Conservation (phyloP, 2,329 filamentous ascomycete genomes). For the Mycogone perniciosa region DNA sequence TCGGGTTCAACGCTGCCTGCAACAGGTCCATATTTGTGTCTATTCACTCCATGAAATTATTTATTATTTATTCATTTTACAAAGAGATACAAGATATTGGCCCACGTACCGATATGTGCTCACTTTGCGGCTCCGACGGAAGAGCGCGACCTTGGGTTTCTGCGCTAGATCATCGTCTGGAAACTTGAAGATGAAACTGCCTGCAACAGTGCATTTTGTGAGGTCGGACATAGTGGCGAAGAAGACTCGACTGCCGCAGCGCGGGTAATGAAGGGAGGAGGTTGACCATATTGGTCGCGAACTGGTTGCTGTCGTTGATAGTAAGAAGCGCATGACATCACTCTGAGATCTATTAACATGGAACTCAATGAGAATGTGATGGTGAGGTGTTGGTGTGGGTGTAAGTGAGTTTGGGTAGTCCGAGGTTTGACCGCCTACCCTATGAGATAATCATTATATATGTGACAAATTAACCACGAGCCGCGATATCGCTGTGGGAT, state of each 20-base stretch:
- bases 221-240: slow-evolving; percentile 18
- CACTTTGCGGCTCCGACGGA: slow-evolving; percentile 53
- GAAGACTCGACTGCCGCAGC: neutral
- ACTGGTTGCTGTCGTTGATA: neutral
- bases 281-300: neutral
- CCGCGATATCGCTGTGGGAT: too few species aligned
- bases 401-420: too few species aligned
- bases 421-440: too few species aligned
- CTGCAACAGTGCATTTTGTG: slow-evolving; percentile 36
- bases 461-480: too few species aligned
- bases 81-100: neutral
- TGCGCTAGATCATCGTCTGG: slow-evolving; percentile 27
- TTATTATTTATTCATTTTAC: neutral
- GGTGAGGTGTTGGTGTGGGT: too few species aligned
- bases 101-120: slow-evolving; percentile 50
- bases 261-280: neutral
- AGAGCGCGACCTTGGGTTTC: slow-evolving; percentile 51
- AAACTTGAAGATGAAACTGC: slow-evolving; percentile 45
- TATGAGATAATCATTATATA: too few species aligned
- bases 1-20: slow-evolving; percentile 52
- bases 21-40: slow-evolving; percentile 54
- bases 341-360: neutral
- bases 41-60: slow-evolving; percentile 15
- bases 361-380: too few species aligned
- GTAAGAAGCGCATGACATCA: slow-evolving; percentile 4